A percentile compares a stretch with the other conserved stretches of the same genome.
Conservation (phyloP, 495 filamentous ascomycete genomes). For the Echria macrotheca region DNA sequence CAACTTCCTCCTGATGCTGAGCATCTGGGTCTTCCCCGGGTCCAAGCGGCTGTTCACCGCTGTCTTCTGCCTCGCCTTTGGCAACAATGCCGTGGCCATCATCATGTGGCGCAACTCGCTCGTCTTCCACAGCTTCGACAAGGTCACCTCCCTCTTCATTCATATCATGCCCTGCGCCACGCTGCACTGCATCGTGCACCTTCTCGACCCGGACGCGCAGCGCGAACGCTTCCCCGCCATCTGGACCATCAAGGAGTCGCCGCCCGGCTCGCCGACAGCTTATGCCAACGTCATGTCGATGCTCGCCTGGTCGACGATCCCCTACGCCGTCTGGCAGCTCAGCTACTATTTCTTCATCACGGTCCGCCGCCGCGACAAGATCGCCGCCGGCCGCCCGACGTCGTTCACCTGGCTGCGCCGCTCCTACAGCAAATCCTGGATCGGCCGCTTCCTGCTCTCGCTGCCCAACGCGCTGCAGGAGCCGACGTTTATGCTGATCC, state of each 20-base stretch:
- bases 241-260: conserved; percentile 71
- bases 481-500: conserved; percentile 89
- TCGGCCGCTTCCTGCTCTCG: conserved; percentile 76
- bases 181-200: conserved; percentile 85
- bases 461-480: conserved; percentile 76
- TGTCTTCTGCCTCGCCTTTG: conserved; percentile 85
- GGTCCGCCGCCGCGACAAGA: conserved; percentile 85
- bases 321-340: conserved; percentile 89
- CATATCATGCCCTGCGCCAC: conserved; percentile 97
- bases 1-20: conserved; percentile 77
- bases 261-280: conserved; percentile 62
- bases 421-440: conserved; percentile 80
- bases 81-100: conserved; percentile 96
- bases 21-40: conserved; percentile 83
- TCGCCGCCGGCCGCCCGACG: conserved; percentile 90
- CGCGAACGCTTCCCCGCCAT: conserved; percentile 77
- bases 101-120: conserved; percentile 99
- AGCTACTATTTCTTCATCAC: conserved; percentile 91
- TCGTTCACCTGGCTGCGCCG: conserved; percentile 95
- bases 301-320: conserved; percentile 89
- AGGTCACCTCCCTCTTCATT: conserved; percentile 92
- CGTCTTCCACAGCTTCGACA: conserved; percentile 97
- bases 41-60: conserved; percentile 92
- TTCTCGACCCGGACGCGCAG: conserved; percentile 60
- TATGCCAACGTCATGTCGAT: conserved; percentile 74